Evolutionary conservation across 208 protist genomes (phyloP), one percentile per base, ranked within the genome.

Genomic region (Borovskyia barvae): DNA sequence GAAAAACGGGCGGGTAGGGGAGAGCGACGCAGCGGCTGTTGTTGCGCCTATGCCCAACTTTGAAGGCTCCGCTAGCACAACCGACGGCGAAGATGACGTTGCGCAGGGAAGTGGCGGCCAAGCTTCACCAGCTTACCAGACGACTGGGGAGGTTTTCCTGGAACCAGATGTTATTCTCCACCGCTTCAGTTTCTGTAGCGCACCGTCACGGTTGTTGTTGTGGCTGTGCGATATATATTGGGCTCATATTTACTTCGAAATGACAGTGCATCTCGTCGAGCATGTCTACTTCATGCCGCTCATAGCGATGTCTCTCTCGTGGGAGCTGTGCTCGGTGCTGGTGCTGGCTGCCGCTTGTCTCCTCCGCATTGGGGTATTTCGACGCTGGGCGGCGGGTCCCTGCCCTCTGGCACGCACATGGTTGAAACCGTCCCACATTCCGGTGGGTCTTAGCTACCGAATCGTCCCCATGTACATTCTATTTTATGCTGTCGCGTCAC

Each of bases 251-350:
- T 77, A 84, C 36, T 79, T 86, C 40, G 76, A 82, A 56, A 75
- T 73, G 57, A 70, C 78, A 32, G 55, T 86, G 42, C 73, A 86
- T 60, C 56, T 89, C 22, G 37, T 90, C 7, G 32, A 90, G 68
- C 82, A 87, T 66, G 84, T 86, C 75, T 90, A 90, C 67, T 93
- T 86, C 53, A 84, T 86, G 82, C 82, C 82, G 3, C 62, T 93
- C 25, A 67, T 90, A 17, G 76, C 82, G 39, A 90, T 90, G 82
- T 84, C 77, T 22, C 56, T 93, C 3, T 84, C 82, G 49, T 88
- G 79, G 82, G 79, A 93, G 56, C 41, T 93, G 8, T 14, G 32
- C 28, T 69, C 58, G 9, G 35, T 75, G 28, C 9, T 73, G 7
- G 66, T 77, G 40, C 58, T 87, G 24, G 69, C 57, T 12, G 63